Base-by-base conservation (phyloP, 768 basidiomycete species). In the Obba rivulosa region DNA sequence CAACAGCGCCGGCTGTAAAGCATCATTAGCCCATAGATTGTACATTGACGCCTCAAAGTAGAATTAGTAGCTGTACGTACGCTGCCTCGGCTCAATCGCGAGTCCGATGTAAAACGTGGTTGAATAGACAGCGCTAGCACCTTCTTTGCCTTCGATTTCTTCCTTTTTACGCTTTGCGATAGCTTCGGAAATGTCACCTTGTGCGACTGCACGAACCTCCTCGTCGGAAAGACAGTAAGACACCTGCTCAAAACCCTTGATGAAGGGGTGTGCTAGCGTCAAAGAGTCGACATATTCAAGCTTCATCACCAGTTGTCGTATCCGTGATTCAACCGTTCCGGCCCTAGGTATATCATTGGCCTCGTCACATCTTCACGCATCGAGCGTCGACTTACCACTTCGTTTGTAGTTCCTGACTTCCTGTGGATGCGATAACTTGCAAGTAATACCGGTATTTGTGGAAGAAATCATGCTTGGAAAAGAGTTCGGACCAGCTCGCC, bases 41-140 rank as follows among this genome's bases (percentile, higher is more conserved):
- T 31, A 5, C 22, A 18, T 44, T 2, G 4, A 25, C 22, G 3
- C 4, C 25, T 23, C 9, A 36, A 20, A 14, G 24, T 36, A 4
- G 36, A n/a, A 2, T 37, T 35, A 17, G 37, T 10, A 21, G 8
- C 43, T 52, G 57, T 53, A 75, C 78, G 72, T 70, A 96, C 94
- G 78, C 69, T 83, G 87, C 71, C 86, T 94, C 48, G 91, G 87
- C 65, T 92, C 87, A 53, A 99, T 89, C 38, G 83, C 80, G 48
- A 99, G 78, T 17, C 96, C 96, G 55, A 99, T 92, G 62, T 95
- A 99, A 68, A 96, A 98, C 1, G 89, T 92, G n/a, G 93, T 93
- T n/a, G 92, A 88, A 63, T 87, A 80, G 8, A 97, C 89, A n/a
- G 80, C 75, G 38, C 83, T 81, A 37, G 79, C 78, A 48, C 85